Evolutionary conservation across 805 yeast genomes (phyloP).

Genomic region (Wickerhamiella cacticola): DNA sequence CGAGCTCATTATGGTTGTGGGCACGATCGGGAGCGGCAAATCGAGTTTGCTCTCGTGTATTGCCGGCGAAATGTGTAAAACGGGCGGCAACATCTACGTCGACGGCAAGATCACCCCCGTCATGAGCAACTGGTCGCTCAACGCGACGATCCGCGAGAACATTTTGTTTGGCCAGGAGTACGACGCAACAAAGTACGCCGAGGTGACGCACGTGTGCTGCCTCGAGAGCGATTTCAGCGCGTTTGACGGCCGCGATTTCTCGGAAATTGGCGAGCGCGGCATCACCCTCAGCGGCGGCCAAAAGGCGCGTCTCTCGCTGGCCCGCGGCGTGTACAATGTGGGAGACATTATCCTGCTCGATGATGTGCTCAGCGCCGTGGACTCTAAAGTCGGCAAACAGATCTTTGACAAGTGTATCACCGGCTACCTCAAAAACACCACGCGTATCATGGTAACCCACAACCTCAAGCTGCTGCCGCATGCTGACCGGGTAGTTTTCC

Average conservation of each 20-base stretch:
- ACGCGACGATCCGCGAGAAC: conserved; percentile 63
- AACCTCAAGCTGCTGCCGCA: conserved; percentile 58
- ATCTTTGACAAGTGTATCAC: conserved; percentile 58
- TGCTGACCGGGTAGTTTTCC: conserved; percentile 59
- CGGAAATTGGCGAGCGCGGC: conserved; percentile 80
- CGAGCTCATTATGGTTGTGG: conserved; percentile 66
- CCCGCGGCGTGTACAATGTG: conserved; percentile 65
- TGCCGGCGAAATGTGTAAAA: conserved; percentile 56
- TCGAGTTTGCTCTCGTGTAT: conserved; percentile 59
- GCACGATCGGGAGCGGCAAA: conserved; percentile 78
- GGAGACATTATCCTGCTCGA: conserved; percentile 59
- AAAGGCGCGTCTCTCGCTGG: conserved; percentile 72
- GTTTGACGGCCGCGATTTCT: conserved; percentile 56
- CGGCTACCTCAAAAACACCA: conserved; percentile 45
- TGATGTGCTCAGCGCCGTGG: conserved; percentile 81
- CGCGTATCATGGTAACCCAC: conserved; percentile 74
- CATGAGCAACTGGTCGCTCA: conserved; percentile 76
- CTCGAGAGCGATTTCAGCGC: conserved; percentile 51
- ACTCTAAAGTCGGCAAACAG: conserved; percentile 74
- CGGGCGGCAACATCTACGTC: conserved; percentile 39
- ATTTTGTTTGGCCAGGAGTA: conserved; percentile 54
- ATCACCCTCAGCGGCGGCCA: conserved; percentile 85
- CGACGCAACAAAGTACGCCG: conserved; percentile 40
- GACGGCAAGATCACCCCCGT: conserved; percentile 44
- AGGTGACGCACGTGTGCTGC: conserved; percentile 52